Base-by-base conservation (phyloP, 2,329 filamentous ascomycete genomes). In the Alternaria sp. region DNA sequence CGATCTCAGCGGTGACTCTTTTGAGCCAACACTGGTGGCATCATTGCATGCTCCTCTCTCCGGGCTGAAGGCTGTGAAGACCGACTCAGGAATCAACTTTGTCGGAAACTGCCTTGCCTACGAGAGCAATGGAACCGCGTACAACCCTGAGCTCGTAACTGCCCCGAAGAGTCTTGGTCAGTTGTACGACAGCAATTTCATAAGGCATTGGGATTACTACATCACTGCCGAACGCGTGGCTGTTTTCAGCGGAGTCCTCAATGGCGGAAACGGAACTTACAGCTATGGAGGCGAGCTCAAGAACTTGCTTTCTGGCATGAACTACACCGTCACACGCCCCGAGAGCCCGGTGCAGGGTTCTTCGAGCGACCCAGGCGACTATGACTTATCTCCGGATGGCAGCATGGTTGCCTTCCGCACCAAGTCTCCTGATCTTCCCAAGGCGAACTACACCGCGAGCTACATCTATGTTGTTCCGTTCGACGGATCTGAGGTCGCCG, bases 171-270 rank as follows among this genome's bases (percentile, higher is more conserved):
- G 88, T 38, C 85, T 86, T 3, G 92, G 87, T 26, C 89, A 87
- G 70, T 84, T 93, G 24, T 95, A 95, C 75, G 87, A 88, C 30
- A 87, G 86, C 54, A 86, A 93, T 47, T 95, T 91, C 70, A 90
- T 92, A 32, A 87, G 92, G 22, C 91, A 96, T 72, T 96, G 92
- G 92, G 91, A 96, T 75, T 78, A 84, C 11, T 96, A 91, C 80
- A 83, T 88, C 39, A 87, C 86, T 1, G 85, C 88, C 38, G 88
- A 92, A 70, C 87, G 85, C 62, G 90, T 88, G 70, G 86, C 90
- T 3, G 83, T 97, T 24, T 95, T 91, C 83, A 91, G 91, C 42
- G 89, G 89, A 38, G 84, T 85, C 2, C 77, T 95, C 30, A 59
- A 64, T 22, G 64, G 64, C 68, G 56, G 77, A 69, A 63, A 76